Evolutionary conservation across 129 eudicot genomes (phyloP).

Genomic region (Tagetes patula): DNA sequence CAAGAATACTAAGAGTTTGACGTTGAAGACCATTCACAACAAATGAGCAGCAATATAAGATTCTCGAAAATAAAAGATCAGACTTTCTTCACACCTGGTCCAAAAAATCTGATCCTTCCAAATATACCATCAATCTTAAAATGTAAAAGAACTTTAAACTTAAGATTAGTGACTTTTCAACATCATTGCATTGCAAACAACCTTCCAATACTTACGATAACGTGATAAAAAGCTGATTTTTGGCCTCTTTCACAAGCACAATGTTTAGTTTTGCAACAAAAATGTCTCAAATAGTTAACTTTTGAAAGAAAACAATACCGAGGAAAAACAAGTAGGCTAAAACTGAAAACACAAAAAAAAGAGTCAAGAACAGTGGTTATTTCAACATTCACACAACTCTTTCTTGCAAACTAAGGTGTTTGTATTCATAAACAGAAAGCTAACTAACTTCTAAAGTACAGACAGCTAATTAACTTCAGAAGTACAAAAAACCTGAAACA

Average conservation of each 20-base stretch:
- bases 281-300: neutral
- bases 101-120: slow-evolving; percentile 5
- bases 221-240: neutral
- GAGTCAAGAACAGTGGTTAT: neutral
- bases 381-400: neutral
- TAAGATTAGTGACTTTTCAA: neutral
- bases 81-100: neutral
- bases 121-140: slow-evolving; percentile 4
- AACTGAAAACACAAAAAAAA: neutral
- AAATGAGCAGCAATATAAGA: neutral
- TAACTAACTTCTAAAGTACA: neutral
- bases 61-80: slow-evolving; percentile 5
- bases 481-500: neutral
- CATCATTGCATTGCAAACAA: neutral
- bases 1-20: neutral
- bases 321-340: slow-evolving; percentile 6
- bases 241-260: neutral
- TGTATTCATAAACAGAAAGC: neutral
- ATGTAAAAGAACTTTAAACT: neutral
- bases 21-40: neutral
- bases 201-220: neutral
- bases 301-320: neutral
- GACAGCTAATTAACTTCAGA: neutral
- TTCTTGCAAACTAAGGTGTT: neutral
- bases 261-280: neutral